Evolutionary conservation across 305 asterid genomes (phyloP), one percentile per base, ranked within the genome.

Genomic region (Fraxinus sp.): DNA sequence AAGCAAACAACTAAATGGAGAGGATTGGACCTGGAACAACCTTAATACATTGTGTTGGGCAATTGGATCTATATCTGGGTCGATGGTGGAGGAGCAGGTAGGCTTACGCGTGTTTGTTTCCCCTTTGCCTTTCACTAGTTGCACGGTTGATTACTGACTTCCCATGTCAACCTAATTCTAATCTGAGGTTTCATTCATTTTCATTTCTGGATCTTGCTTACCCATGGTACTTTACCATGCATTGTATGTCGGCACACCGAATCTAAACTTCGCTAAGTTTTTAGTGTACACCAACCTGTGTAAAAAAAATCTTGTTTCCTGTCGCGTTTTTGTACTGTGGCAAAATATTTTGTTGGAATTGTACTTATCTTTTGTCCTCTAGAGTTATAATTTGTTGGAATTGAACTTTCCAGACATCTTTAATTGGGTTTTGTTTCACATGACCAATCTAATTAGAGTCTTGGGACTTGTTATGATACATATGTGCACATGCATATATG

Each of bases 41-140:
- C 97, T 97, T 83, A 97, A 97, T 88, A 97, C 99, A 36, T 79
- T 97, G 81, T 95, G 99, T 84, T 97, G 99, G 99, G 99, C 99
- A 55, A 93, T 97, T 83, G 99, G 99, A 83, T 97, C 99, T 68
- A 93, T 97, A 85, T 97, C 99, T 81, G 99, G 99, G 80, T 97
- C 99, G 26, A 97, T 97, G 99, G 80, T 89, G 90, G 99, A 95
- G 87, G 99, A 97, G 78, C 99, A 97, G 94, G 99, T 97, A 64
- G 13, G 44, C 36, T 66, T 66, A 4, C 26, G 74, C 9, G 36
- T 66, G 26, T 55, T 55, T 24, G 20, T 66, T 24, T 10, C 6
- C 33, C 18, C 7, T 66, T 20, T 66, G 3, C 36, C n/a, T 26
- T 66, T 26, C 74, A 26, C 36, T 1, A 22, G 74, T 26, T 66